Conservation (phyloP, 1,284 basidiomycete genomes). For the Xerocomus tenax region DNA sequence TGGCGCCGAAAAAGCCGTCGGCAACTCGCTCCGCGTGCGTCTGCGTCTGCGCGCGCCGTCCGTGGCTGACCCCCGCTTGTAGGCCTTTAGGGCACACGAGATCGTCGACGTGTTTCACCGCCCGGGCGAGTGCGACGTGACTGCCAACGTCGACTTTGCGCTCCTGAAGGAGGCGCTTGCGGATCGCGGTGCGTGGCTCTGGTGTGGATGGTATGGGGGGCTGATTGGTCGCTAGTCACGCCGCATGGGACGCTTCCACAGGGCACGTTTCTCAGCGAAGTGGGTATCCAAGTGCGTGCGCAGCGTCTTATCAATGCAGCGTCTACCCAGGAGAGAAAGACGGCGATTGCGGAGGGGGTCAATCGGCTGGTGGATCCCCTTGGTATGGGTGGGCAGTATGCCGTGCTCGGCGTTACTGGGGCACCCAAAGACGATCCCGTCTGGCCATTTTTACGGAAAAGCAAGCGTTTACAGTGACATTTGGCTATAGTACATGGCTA, state of each 20-base stretch:
- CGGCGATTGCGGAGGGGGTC: conserved; percentile 44
- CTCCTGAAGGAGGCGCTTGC: conserved; percentile 74
- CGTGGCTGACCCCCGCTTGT: background rate
- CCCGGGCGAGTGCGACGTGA: conserved; percentile 87
- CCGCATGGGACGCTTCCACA: conserved; percentile 65
- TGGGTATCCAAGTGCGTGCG: conserved; percentile 62
- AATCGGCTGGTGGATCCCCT: conserved; percentile 49
- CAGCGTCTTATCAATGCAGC: conserved; percentile 45
- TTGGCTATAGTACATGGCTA: background rate
- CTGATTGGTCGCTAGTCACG: conserved; percentile 26
- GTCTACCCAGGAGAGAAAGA: conserved; percentile 39
- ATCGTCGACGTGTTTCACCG: conserved; percentile 78
- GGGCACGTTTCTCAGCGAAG: conserved; percentile 56
- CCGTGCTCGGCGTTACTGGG: conserved; percentile 47
- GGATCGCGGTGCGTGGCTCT: conserved; percentile 44
- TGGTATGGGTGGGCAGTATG: conserved; percentile 63
- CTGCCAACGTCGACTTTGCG: conserved; percentile 92
- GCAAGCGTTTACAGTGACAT: background rate
- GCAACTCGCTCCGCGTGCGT: conserved; percentile 73
- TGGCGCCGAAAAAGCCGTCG: conserved; percentile 66
- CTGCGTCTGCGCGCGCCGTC: background rate
- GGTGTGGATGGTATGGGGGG: conserved; percentile 1
- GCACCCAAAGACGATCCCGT: conserved; percentile 13
- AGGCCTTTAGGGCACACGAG: conserved; percentile 87
- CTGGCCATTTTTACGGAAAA: conserved; percentile 23